phyloP scores from a whole-genome alignment of 345 rosid species.

The Aquilaria malaccensis region DNA sequence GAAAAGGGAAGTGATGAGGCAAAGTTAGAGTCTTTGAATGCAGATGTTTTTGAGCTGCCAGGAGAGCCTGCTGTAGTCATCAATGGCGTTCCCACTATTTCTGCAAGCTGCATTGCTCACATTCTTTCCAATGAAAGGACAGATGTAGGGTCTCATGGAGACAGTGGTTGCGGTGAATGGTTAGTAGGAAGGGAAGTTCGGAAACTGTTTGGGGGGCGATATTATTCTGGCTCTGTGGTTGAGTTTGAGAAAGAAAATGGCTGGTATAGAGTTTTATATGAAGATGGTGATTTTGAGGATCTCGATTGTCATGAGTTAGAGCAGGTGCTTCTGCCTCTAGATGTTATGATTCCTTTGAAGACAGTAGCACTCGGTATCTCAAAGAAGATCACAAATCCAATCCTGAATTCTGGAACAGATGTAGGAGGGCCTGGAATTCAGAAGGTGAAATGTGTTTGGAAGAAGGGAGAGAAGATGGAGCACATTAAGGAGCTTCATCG shows the following conservation, averaged over 20 bases:
- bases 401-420: constrained; percentile 10
- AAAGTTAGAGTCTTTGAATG: constrained; percentile 24
- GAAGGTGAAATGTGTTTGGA: constrained; percentile 4
- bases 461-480: constrained; percentile 12
- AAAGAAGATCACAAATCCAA: constrained; percentile 28
- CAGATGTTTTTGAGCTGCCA: constrained; percentile 41
- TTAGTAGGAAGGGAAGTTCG: constrained; percentile 71
- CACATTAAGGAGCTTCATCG: constrained; percentile 7
- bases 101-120: constrained; percentile 11
- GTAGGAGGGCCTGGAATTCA: constrained; percentile 9
- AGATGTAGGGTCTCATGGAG: constrained; percentile 21
- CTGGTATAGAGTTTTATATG: constrained; percentile 81
- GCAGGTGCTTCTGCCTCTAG: constrained; percentile 59
- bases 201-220: constrained; percentile 43
- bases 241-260: constrained; percentile 59
- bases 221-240: constrained; percentile 47
- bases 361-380: constrained; percentile 43
- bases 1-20: constrained; percentile 15
- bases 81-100: constrained; percentile 58
- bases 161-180: constrained; percentile 65
- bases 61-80: constrained; percentile 83
- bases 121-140: constrained; percentile 9
- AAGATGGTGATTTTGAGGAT: constrained; percentile 86
- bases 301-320: constrained; percentile 77
- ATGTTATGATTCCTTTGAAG: constrained; percentile 57